Conservation (phyloP, 1,284 basidiomycete species). For the Cutaneotrichosporon cavernicola region DNA sequence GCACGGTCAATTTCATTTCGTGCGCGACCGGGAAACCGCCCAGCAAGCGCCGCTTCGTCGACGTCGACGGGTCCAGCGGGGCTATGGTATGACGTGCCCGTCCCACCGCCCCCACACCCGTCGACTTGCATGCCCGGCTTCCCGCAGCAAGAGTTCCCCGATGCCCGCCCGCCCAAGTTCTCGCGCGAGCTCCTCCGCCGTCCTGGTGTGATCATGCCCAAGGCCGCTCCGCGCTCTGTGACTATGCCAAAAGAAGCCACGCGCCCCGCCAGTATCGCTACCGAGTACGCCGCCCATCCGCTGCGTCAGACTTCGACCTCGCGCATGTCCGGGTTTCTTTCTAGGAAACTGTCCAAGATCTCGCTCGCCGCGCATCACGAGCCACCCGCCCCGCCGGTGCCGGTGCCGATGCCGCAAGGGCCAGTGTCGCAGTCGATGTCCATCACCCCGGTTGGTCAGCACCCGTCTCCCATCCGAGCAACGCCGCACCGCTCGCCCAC, state of each 20-base stretch:
- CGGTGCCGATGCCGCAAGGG: background rate
- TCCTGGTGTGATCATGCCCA: slow-evolving; percentile 18
- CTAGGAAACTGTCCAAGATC: background rate
- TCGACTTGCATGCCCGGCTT: slow-evolving; percentile 20
- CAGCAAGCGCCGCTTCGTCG: background rate
- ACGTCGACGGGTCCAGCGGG: background rate
- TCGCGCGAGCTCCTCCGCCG: slow-evolving; percentile 12
- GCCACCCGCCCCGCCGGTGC: background rate
- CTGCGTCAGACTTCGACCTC: background rate
- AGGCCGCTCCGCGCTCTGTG: slow-evolving; percentile 6
- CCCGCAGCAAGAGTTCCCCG: slow-evolving; percentile 16
- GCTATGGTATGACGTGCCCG: slow-evolving; percentile 4
- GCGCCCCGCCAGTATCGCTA: slow-evolving; percentile 3
- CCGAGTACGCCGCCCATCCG: background rate
- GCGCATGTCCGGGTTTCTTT: background rate
- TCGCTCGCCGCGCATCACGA: background rate
- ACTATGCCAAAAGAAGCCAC: too few species aligned
- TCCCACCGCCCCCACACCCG: slow-evolving; percentile 11
- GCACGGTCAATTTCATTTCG: background rate
- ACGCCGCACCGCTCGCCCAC: background rate
- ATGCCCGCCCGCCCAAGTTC: slow-evolving; percentile 20
- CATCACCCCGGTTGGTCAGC: background rate
- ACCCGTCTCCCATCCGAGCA: too few species aligned
- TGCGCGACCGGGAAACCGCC: background rate
- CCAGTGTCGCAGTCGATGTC: background rate